These are phyloP conservation scores for Lentinula edodes DNA, from an alignment of 768 basidiomycete genomes.

Conservation along the genomic window DNA sequence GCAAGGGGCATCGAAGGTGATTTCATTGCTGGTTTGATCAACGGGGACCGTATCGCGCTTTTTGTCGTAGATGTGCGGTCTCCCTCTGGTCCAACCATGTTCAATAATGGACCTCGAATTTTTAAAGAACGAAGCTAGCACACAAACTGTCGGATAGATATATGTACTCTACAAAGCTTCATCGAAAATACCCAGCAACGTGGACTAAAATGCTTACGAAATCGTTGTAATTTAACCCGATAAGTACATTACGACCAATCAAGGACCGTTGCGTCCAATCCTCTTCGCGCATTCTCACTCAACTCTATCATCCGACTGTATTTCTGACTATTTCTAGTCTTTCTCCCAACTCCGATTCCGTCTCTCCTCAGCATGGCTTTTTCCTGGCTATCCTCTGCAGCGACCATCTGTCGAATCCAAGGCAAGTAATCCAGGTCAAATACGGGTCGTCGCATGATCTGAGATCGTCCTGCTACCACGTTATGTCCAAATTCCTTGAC, in stretches of 20 bases:
- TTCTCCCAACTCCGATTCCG: constrained; percentile 23
- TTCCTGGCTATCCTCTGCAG: constrained; percentile 55
- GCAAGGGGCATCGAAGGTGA: constrained; percentile 59
- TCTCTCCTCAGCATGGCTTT: constrained; percentile 7
- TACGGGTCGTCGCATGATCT: constrained; percentile 36
- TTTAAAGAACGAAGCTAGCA: background rate
- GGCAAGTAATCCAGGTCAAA: constrained; percentile 70
- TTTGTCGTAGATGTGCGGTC: background rate
- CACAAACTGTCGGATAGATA: background rate
- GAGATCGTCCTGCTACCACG: constrained; percentile 31
- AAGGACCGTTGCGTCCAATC: constrained; percentile 20
- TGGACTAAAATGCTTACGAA: background rate
- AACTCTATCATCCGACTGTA: constrained; percentile 41
- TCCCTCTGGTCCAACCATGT: constrained; percentile 1
- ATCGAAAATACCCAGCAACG: constrained; percentile 5
- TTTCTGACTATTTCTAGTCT: constrained; percentile 53
- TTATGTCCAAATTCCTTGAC: constrained; percentile 45
- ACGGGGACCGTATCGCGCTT: constrained; percentile 1
- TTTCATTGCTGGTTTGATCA: constrained; percentile 10
- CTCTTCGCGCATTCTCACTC: constrained; percentile 27
- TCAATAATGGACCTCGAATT: background rate
- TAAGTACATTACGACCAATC: background rate
- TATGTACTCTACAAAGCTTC: constrained; percentile 2
- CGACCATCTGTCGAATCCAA: constrained; percentile 58
- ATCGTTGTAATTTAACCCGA: background rate